Base-by-base conservation (phyloP, 2,329 filamentous ascomycete genomes). In the Trichophyton equinum region DNA sequence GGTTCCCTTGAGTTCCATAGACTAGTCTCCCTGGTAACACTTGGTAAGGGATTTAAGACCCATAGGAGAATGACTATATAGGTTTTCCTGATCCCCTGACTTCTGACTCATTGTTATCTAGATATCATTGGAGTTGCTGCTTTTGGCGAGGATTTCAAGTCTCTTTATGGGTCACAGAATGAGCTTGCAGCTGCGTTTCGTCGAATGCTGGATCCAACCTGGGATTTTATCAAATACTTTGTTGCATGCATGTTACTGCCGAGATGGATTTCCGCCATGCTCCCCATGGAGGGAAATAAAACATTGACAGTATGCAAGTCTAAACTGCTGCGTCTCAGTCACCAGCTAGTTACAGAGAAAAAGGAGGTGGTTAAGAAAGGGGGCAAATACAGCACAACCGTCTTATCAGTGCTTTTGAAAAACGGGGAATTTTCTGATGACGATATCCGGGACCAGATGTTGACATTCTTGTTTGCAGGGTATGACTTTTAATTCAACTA, bases 111-210 rank as follows among this genome's bases (percentile, higher is more conserved):
- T 7, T 47, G 1, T 47, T 22, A 11, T 47, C 18, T 47, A 47
- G 81, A 84, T 63, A 81, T 84, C 51, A 84, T 84, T 57, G 81
- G 81, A 1, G 70, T 80, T 0, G 79, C 80, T 1, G 81, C 80
- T 13, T 79, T 83, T 75, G 80, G 80, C 6, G 75, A 79, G 27
- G 81, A 83, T 63, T 84, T 84, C 65, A 72, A 78, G 55, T 75
- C 80, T 0, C 69, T 84, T 1, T 69, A 76, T 4, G 74, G 82
- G 59, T 76, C 77, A 0, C 69, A 76, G 49, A 82, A 80, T 66
- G 76, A 78, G 62, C 74, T 84, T n/a, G 78, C 77, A 46, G 70
- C 74, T 47, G 80, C 76, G 7, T 84, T 83, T 66, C 71, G 76
- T 15, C 73, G 68, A 0, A 78, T 83, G 46, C 79, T 83, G 58